Evolutionary conservation across 768 basidiomycete species (phyloP).

Genomic region (Tulasnella sp.): DNA sequence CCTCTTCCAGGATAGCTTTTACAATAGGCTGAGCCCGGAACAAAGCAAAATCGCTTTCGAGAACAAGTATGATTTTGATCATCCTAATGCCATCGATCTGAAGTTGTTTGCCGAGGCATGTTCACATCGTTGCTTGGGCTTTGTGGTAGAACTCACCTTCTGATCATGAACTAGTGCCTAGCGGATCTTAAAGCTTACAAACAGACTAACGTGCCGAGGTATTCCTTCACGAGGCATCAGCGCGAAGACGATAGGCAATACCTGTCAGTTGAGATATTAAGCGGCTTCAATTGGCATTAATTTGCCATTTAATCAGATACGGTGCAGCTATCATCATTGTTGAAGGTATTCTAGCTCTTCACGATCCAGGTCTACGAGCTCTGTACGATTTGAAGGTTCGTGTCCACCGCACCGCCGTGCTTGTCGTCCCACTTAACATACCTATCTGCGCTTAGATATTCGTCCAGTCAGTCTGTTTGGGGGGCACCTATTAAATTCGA

Average conservation of each 20-base stretch:
- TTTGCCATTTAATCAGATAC: conserved; percentile 41
- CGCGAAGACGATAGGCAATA: conserved; percentile 53
- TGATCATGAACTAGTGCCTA: conserved; percentile 55
- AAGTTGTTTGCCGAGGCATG: conserved; percentile 73
- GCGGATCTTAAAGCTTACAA: conserved; percentile 77
- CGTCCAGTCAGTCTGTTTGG: conserved; percentile 48
- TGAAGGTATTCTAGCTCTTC: conserved; percentile 79
- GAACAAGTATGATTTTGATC: conserved; percentile 81
- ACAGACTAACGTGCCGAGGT: conserved; percentile 86
- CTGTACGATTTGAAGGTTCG: conserved; percentile 87
- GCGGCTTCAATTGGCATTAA: not conserved
- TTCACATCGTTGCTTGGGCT: conserved; percentile 19
- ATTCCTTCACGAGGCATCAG: conserved; percentile 91
- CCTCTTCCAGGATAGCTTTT: conserved; percentile 78
- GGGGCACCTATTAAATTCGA: not conserved
- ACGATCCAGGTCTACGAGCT: conserved; percentile 69
- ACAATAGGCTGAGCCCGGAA: conserved; percentile 72
- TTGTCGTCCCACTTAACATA: conserved; percentile 25
- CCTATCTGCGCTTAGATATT: conserved; percentile 52
- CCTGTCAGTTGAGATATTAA: conserved; percentile 30
- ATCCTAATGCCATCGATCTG: conserved; percentile 91
- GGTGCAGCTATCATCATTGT: conserved; percentile 88
- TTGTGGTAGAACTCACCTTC: not conserved
- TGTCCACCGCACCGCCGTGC: conserved; percentile 25
- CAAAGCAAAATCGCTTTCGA: conserved; percentile 79